Evolutionary conservation across 495 filamentous ascomycete genomes (phyloP).

Genomic region (Talaromyces thailandensis): DNA sequence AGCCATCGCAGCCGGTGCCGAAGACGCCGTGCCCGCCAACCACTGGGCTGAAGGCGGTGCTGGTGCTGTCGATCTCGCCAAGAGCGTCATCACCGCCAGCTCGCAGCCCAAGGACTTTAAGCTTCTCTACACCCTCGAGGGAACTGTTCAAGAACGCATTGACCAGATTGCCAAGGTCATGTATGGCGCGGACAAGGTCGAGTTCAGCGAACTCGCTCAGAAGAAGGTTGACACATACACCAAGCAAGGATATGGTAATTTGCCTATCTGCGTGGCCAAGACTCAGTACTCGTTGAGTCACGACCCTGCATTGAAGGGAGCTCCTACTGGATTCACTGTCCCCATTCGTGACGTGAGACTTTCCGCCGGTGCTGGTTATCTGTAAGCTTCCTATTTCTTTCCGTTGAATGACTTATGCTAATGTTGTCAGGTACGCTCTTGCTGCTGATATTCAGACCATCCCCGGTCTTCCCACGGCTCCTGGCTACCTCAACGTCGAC

Average conservation of each 20-base stretch:
- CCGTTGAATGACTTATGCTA: constrained; percentile 3
- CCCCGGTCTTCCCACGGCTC: constrained; percentile 88
- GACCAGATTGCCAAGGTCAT: constrained; percentile 83
- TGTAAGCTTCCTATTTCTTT: constrained; percentile 43
- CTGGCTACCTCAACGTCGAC: constrained; percentile 93
- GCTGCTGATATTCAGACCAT: constrained; percentile 98
- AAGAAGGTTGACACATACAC: constrained; percentile 94
- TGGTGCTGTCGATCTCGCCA: constrained; percentile 83
- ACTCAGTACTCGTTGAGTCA: constrained; percentile 96
- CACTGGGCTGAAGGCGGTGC: constrained; percentile 96
- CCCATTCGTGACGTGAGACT: constrained; percentile 90
- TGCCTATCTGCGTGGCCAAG: constrained; percentile 96
- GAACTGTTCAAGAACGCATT: constrained; percentile 79
- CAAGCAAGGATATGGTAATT: constrained; percentile 80
- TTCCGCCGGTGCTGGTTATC: constrained; percentile 87
- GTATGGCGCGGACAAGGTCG: constrained; percentile 87
- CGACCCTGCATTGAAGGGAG: constrained; percentile 88
- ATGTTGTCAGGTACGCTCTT: constrained; percentile 62
- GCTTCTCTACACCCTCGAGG: constrained; percentile 74
- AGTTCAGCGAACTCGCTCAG: constrained; percentile 89
- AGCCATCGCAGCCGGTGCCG: constrained; percentile 83
- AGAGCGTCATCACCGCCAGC: constrained; percentile 73
- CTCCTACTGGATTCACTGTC: constrained; percentile 92
- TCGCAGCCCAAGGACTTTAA: constrained; percentile 85
- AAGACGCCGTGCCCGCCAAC: constrained; percentile 87